These are phyloP conservation scores for Entelexis sorbosivorans DNA, from an alignment of 1,139 yeast species.

Conservation along the genomic window DNA sequence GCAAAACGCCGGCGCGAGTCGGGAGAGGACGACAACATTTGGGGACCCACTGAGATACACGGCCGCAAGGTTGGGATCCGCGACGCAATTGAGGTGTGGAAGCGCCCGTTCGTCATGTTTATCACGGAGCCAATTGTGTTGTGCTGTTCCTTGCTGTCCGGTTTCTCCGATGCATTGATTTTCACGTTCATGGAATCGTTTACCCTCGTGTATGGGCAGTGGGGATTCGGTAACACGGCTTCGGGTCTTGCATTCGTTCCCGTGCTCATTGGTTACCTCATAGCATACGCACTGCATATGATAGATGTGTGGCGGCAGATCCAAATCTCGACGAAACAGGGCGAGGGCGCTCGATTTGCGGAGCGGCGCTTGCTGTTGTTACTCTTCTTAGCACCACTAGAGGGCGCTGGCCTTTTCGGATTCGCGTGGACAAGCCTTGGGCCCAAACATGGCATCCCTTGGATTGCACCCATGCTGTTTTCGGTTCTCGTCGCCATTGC, in stretches of 20 bases:
- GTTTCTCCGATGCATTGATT: slow-evolving; percentile 21
- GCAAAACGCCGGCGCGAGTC: slow-evolving; percentile 19
- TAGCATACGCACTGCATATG: slow-evolving; percentile 17
- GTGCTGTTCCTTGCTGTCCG: slow-evolving; percentile 17
- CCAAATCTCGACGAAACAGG: slow-evolving; percentile 9
- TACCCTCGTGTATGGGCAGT: slow-evolving; percentile 13
- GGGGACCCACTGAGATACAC: slow-evolving; percentile 20
- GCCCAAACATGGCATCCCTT: slow-evolving; percentile 16
- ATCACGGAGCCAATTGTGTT: slow-evolving; percentile 17
- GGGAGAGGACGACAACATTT: slow-evolving; percentile 19
- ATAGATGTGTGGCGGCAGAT: slow-evolving; percentile 17
- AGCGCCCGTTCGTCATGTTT: slow-evolving; percentile 19
- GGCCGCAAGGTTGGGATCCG: slow-evolving; percentile 10
- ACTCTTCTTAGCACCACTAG: slow-evolving; percentile 16
- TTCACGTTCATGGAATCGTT: slow-evolving; percentile 17
- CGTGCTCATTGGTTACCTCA: slow-evolving; percentile 16
- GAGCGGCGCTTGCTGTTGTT: slow-evolving; percentile 18
- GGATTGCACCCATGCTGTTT: slow-evolving; percentile 20
- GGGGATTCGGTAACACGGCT: slow-evolving; percentile 19
- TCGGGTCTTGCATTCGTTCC: slow-evolving; percentile 17
- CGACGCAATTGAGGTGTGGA: slow-evolving; percentile 12
- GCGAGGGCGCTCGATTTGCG: slow-evolving; percentile 18
- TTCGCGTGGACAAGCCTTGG: slow-evolving; percentile 20
- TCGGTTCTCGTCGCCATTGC: slow-evolving; percentile 16
- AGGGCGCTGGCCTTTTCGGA: slow-evolving; percentile 16